Percentiles rank a stretch among this genome's conserved stretches.
These are phyloP conservation scores for Ogataea kodamae DNA, from an alignment of 805 yeast genomes.

Conservation along the genomic window DNA sequence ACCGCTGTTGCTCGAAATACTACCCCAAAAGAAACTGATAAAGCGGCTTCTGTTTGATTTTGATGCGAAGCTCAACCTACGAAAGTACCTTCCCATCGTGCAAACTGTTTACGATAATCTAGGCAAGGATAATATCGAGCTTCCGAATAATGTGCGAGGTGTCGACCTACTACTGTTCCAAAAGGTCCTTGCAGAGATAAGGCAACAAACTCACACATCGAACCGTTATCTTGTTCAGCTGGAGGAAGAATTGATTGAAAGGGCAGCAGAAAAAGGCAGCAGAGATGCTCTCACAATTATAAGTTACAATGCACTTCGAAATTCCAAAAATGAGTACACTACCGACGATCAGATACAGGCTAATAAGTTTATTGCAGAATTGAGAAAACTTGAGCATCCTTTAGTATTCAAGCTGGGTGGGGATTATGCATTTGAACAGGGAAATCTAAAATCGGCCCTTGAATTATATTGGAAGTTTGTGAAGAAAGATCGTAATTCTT, in stretches of 20 bases:
- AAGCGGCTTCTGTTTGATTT: constrained; percentile 64
- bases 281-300: constrained; percentile 75
- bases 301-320: constrained; percentile 59
- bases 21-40: constrained; percentile 57
- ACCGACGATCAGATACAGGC: constrained; percentile 65
- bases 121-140: constrained; percentile 32
- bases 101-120: constrained; percentile 47
- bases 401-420: constrained; percentile 75
- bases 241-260: constrained; percentile 73
- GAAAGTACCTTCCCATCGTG: constrained; percentile 51
- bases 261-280: constrained; percentile 80
- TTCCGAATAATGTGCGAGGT: constrained; percentile 40
- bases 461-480: constrained; percentile 57
- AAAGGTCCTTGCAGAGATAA: constrained; percentile 56
- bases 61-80: constrained; percentile 54
- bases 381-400: constrained; percentile 64
- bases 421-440: constrained; percentile 59
- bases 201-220: constrained; percentile 57
- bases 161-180: constrained; percentile 67
- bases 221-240: constrained; percentile 54
- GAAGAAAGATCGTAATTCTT: constrained; percentile 52
- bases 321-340: constrained; percentile 26
- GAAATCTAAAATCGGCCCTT: constrained; percentile 51
- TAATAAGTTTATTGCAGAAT: constrained; percentile 49
- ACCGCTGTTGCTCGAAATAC: constrained; percentile 42